Evolutionary conservation across 805 yeast genomes (phyloP), one percentile per base, ranked within the genome.

Genomic region (Metschnikowia orientalis): DNA sequence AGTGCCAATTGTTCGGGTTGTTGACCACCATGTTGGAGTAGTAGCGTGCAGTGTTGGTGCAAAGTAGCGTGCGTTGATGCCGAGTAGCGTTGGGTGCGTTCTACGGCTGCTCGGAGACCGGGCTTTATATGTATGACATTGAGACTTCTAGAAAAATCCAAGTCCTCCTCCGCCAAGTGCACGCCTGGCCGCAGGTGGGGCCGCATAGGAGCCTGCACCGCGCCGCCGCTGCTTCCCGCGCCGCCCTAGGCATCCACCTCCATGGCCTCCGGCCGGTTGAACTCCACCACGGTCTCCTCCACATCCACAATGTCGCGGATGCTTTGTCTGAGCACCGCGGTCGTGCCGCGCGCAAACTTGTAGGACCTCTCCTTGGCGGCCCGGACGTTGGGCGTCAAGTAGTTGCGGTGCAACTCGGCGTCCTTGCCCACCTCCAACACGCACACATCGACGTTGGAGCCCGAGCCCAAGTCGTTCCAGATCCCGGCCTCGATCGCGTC

Each of bases 1-100:
- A 92, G 71, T 92, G 98, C 98, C 98, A 90, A 66, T 90, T 90
- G 61, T 92, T 92, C 23, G 97, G 97, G 71, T 90, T 92, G 63
- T 87, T 82, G 19, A 92, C 89, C 24, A 85, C 97, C 97, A 90
- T 90, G 23, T 34, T 50, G 26, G 19, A 31, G n/a, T 14, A 20
- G 6, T n/a, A n/a, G n/a, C n/a, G n/a, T n/a, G n/a, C n/a, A 7
- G 6, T 8, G 20, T 7, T 6, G 8, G n/a, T n/a, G n/a, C n/a
- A n/a, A n/a, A n/a, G n/a, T n/a, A n/a, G n/a, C n/a, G n/a, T n/a
- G n/a, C n/a, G n/a, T n/a, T n/a, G n/a, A n/a, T n/a, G n/a, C n/a
- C n/a, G n/a, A n/a, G n/a, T n/a, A 14, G 12, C 11, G 11, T 10
- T 21, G 25, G 19, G 19, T 13, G 17, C n/a, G 32, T 8, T 14